Percentiles rank a stretch among this genome's conserved stretches.
Evolutionary conservation across 768 basidiomycete species (phyloP).

Genomic region (Hypholoma sublateritium): DNA sequence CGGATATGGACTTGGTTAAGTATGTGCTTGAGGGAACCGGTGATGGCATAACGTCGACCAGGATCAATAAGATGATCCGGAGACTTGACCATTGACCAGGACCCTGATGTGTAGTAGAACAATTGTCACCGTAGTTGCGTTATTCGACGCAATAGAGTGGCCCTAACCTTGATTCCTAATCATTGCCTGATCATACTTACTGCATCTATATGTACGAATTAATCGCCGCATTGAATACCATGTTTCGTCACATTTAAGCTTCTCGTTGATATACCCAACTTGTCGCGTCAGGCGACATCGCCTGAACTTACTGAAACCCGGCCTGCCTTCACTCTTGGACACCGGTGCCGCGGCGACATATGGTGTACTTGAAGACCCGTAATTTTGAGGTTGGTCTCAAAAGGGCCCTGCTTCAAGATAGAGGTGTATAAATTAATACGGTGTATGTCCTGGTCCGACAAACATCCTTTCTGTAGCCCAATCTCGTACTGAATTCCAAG

Average conservation of each 20-base stretch:
- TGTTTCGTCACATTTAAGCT: conserved; percentile 1
- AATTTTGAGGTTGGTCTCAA: no score
- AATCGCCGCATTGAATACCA: background rate
- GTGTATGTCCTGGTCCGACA: no score
- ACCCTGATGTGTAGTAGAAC: background rate
- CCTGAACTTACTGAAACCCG: background rate
- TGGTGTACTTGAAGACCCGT: background rate
- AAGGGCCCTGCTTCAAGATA: no score
- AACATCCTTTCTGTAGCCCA: no score
- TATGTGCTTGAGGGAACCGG: background rate
- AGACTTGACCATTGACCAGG: background rate
- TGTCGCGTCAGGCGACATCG: background rate
- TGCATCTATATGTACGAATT: background rate
- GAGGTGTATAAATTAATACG: no score
- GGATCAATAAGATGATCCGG: background rate
- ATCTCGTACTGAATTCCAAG: no score
- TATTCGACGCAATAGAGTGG: background rate
- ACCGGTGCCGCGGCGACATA: background rate
- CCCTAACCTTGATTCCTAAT: background rate
- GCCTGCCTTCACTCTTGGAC: background rate
- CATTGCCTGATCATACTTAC: background rate
- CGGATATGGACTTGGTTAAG: background rate
- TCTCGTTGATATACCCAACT: background rate
- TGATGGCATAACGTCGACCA: background rate
- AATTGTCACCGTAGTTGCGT: background rate